A percentile compares a stretch with the other conserved stretches of the same genome.
Conservation (phyloP, 192 early-diverging fungal genomes). For the Borealophlyctis nickersoniae region DNA sequence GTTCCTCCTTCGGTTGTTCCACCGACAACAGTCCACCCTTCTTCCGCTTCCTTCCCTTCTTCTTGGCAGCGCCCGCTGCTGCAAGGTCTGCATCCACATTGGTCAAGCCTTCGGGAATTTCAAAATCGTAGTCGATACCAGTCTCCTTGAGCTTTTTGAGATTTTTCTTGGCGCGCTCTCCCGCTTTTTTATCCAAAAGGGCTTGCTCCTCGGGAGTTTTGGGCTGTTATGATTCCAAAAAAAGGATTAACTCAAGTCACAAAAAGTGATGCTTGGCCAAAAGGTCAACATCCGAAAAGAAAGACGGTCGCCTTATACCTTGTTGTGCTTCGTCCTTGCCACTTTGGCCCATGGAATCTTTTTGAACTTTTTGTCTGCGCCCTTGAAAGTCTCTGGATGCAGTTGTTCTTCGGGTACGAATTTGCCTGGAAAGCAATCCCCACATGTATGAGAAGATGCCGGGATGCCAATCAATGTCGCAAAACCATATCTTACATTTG, state of each 20-base stretch:
- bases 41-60: background rate
- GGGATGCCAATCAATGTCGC: too few relatives aligned
- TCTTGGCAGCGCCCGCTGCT: conserved; percentile 1
- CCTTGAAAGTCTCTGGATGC: conserved; percentile 71
- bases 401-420: conserved; percentile 68
- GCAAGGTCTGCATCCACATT: conserved; percentile 5
- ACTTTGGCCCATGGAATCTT: conserved; percentile 58
- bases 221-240: conserved; percentile 19
- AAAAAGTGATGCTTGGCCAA: background rate
- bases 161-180: conserved; percentile 60
- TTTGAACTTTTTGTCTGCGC: conserved; percentile 69
- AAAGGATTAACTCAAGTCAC: background rate
- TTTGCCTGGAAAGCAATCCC: conserved; percentile 33
- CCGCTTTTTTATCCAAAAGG: conserved; percentile 41
- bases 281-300: background rate
- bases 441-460: background rate
- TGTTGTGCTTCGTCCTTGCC: conserved; percentile 61
- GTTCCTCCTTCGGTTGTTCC: background rate
- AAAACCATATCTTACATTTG: conserved; percentile 58
- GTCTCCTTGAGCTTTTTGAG: conserved; percentile 58
- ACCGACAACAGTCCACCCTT: background rate
- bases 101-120: conserved; percentile 52
- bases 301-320: conserved; percentile 22
- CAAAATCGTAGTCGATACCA: conserved; percentile 91
- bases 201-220: conserved; percentile 51